Evolutionary conservation across 495 filamentous ascomycete genomes (phyloP).

Genomic region (Neurospora discreta): DNA sequence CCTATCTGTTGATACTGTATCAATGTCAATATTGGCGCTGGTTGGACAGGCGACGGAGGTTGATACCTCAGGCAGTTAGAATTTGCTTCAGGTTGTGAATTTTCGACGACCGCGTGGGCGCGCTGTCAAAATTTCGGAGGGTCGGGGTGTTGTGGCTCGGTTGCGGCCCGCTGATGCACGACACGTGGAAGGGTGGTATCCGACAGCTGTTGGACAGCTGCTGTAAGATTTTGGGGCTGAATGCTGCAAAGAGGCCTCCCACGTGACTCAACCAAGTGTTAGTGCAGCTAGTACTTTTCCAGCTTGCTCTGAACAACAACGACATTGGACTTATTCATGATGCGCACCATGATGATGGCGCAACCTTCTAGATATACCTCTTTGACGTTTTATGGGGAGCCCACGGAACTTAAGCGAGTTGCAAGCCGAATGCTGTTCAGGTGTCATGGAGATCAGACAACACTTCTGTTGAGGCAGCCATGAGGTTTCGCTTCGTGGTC

Average conservation of each 20-base stretch:
- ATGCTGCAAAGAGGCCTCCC: background rate
- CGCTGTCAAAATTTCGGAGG: background rate
- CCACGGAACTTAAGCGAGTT: background rate
- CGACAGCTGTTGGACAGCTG: background rate
- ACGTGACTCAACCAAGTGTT: background rate
- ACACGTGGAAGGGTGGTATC: background rate
- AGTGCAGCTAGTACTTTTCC: background rate
- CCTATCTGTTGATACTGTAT: background rate
- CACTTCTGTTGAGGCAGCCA: background rate
- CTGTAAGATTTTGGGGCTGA: background rate
- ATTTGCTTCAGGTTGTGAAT: background rate
- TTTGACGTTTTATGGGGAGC: background rate
- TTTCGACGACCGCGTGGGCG: background rate
- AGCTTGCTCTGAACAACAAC: background rate
- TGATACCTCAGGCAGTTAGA: background rate
- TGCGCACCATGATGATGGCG: background rate
- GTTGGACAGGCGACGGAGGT: background rate
- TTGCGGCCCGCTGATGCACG: background rate
- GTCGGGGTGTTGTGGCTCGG: background rate
- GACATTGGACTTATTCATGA: background rate
- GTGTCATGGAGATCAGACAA: background rate
- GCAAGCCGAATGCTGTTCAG: background rate
- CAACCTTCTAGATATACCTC: background rate
- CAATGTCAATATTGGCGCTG: background rate
- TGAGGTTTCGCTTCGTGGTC: background rate